Percentiles rank a stretch among this genome's conserved stretches.
phyloP scores from a whole-genome alignment of 495 filamentous ascomycete genomes.

The Chaetomium cochliodes region DNA sequence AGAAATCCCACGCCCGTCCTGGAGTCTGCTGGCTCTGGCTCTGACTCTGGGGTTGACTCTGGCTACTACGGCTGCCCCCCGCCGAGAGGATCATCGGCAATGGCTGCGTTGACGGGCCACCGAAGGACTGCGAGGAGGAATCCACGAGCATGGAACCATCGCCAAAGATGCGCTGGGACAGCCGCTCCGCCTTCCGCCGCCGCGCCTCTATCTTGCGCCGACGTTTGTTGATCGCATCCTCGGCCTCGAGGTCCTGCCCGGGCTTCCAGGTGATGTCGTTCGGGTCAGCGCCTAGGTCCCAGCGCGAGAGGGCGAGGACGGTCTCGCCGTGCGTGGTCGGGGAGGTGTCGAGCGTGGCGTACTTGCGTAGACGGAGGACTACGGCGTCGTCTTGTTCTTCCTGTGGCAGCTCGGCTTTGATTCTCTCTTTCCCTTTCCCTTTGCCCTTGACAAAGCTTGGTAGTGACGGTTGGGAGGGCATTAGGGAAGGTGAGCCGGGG shows the following conservation, averaged over 20 bases:
- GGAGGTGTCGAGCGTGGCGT: constrained; percentile 23
- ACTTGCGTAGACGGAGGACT: constrained; percentile 28
- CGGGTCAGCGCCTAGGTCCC: constrained; percentile 27
- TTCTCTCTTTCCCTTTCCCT: neutral
- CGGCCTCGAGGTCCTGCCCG: constrained; percentile 18
- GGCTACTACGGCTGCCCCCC: constrained; percentile 8
- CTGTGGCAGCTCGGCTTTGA: neutral
- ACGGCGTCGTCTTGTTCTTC: constrained; percentile 20
- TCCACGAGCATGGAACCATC: constrained; percentile 8
- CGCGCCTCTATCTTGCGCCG: constrained; percentile 21
- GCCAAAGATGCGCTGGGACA: constrained; percentile 27
- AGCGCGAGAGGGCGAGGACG: constrained; percentile 20
- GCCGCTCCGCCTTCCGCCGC: constrained; percentile 21
- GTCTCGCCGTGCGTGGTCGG: constrained; percentile 19
- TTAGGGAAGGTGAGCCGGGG: constrained; percentile 26
- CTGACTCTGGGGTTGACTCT: constrained; percentile 10
- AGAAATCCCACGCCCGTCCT: constrained; percentile 11
- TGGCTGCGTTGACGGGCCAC: neutral
- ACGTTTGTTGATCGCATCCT: constrained; percentile 22
- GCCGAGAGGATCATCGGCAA: constrained; percentile 16
- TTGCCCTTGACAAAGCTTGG: constrained; percentile 9
- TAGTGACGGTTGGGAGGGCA: constrained; percentile 11
- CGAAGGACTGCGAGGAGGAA: neutral
- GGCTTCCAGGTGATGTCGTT: constrained; percentile 25
- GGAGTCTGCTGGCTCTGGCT: neutral